Conservation (phyloP, 176 grass and related monocot genomes). For the Tillandsia leiboldiana region DNA sequence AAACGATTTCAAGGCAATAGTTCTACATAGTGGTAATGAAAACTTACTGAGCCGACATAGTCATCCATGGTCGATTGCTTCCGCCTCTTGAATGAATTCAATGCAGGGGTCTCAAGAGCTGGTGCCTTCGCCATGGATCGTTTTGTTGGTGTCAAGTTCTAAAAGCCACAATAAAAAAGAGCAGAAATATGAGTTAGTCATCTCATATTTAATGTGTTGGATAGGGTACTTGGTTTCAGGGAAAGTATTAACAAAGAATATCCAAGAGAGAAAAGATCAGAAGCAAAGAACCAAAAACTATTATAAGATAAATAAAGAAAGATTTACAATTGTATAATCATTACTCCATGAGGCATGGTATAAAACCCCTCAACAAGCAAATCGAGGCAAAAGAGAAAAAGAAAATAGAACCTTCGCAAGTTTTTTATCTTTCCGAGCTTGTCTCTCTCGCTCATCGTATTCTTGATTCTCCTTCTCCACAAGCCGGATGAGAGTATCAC, state of each 20-base stretch:
- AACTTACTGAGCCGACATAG: conserved; percentile 49
- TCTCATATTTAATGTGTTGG: not conserved
- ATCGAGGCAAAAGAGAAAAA: not conserved
- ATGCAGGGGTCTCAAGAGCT: conserved; percentile 49
- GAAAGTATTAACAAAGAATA: not conserved
- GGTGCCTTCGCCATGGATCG: conserved; percentile 35
- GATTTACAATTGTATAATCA: not conserved
- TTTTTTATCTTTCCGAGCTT: conserved; percentile 85
- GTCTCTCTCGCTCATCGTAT: conserved; percentile 88
- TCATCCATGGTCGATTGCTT: conserved; percentile 82
- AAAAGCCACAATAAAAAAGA: conserved; percentile 1
- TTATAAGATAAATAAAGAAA: not conserved
- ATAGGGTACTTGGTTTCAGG: not conserved
- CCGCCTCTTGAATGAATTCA: conserved; percentile 44
- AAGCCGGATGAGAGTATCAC: conserved; percentile 89
- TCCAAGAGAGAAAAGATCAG: too few relatives aligned
- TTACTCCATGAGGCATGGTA: not conserved
- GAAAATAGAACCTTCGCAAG: conserved; percentile 33
- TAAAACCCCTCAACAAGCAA: too few relatives aligned
- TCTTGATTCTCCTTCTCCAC: conserved; percentile 99
- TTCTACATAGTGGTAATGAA: not conserved
- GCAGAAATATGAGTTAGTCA: conserved; percentile 7
- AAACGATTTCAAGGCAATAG: not conserved
- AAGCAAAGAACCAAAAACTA: too few relatives aligned
- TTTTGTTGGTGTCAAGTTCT: conserved; percentile 86